Evolutionary conservation across 768 basidiomycete genomes (phyloP).

Genomic region (Gloeopeniophorella convolvens): DNA sequence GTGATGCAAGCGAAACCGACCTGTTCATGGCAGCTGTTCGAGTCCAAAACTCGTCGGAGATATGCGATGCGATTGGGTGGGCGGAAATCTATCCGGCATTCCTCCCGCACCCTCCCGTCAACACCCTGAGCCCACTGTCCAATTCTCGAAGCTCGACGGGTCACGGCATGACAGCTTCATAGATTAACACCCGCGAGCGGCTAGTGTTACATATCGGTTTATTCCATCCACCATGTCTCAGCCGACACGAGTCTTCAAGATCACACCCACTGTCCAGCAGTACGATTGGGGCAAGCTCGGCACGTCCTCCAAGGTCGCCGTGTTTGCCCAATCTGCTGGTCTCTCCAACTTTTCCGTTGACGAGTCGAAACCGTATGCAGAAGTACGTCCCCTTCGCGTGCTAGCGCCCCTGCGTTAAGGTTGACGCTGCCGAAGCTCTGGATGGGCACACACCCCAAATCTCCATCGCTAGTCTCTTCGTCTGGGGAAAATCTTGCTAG

Average conservation of each 20-base stretch:
- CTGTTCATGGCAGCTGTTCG: conserved; percentile 6
- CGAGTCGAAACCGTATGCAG: conserved; percentile 78
- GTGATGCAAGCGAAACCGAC: not conserved
- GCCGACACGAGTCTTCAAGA: conserved; percentile 55
- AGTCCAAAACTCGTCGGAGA: not conserved
- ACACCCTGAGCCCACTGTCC: not conserved
- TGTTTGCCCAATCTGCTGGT: conserved; percentile 58
- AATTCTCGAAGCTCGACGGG: not conserved
- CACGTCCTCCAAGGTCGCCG: conserved; percentile 75
- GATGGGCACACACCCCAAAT: conserved; percentile 95
- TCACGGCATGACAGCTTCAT: not conserved
- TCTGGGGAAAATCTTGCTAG: conserved; percentile 46
- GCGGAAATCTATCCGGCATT: not conserved
- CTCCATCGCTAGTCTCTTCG: conserved; percentile 47
- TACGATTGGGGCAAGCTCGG: conserved; percentile 97
- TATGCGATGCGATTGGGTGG: not conserved
- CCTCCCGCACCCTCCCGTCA: no score
- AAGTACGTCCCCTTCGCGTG: conserved; percentile 46
- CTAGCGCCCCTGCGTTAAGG: not conserved
- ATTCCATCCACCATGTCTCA: not conserved
- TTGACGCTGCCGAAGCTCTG: conserved; percentile 58
- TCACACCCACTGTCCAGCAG: conserved; percentile 76
- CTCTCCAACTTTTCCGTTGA: conserved; percentile 64
- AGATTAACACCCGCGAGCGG: not conserved
- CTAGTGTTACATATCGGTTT: not conserved